Conservation (phyloP, 73 alveolate genomes). For the Durusdinium trenchii region DNA sequence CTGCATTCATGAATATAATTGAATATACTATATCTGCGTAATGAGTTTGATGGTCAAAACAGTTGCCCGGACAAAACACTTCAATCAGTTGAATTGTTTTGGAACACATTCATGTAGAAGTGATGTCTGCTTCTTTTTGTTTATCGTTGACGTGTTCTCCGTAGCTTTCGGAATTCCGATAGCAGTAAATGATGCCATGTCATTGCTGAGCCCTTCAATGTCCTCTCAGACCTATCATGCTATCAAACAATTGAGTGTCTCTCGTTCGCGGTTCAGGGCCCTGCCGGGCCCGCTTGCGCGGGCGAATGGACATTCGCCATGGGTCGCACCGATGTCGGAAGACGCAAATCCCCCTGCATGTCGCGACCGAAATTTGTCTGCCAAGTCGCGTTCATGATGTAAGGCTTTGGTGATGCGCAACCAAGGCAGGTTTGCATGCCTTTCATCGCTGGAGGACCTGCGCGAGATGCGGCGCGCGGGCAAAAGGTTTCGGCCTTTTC, state of each 20-base stretch:
- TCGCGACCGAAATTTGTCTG: background rate
- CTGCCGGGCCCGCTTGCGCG: background rate
- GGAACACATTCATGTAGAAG: too few species aligned
- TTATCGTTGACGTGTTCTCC: too few species aligned
- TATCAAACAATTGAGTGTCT: background rate
- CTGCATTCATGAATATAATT: too few species aligned
- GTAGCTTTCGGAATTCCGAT: too few species aligned
- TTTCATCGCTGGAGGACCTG: slow-evolving; percentile 46
- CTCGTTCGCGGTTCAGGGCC: background rate
- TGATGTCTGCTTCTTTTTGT: too few species aligned
- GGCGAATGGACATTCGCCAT: background rate
- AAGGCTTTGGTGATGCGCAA: background rate
- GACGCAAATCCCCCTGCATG: background rate
- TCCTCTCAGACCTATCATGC: background rate
- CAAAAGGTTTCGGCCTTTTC: too few species aligned
- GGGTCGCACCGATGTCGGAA: background rate
- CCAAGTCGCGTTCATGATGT: slow-evolving; percentile 50
- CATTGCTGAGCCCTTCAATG: background rate
- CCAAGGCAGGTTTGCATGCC: slow-evolving; percentile 56
- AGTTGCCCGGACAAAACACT: too few species aligned
- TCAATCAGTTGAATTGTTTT: too few species aligned
- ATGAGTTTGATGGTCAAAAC: too few species aligned
- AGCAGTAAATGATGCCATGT: too few species aligned
- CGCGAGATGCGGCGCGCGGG: background rate
- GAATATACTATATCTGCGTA: too few species aligned